Conservation (phyloP, 768 basidiomycete species). For the Leucosporidium scottii region DNA sequence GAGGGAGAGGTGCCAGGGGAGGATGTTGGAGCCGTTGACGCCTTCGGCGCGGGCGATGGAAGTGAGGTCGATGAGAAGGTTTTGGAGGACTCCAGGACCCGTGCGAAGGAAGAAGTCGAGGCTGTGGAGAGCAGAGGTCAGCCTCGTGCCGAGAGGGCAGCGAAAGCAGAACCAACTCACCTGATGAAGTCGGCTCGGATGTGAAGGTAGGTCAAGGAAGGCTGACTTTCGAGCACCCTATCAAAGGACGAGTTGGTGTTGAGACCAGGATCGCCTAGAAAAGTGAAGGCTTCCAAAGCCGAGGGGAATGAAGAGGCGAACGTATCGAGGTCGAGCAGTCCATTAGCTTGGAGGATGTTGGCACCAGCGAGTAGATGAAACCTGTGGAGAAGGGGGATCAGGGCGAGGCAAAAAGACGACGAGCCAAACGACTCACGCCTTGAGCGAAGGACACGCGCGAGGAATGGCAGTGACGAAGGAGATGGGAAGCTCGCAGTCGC, state of each 20-base stretch:
- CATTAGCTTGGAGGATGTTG: background rate
- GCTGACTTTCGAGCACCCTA: background rate
- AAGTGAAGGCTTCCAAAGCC: background rate
- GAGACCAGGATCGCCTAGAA: background rate
- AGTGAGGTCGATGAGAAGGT: background rate
- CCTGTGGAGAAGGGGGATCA: background rate
- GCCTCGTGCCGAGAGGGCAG: background rate
- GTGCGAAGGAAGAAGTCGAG: conserved; percentile 1
- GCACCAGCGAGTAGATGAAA: background rate
- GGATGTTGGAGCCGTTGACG: background rate
- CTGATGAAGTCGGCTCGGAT: background rate
- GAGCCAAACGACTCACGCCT: background rate
- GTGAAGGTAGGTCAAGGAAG: background rate
- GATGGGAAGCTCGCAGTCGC: background rate
- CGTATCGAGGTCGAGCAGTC: background rate
- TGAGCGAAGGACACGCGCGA: background rate
- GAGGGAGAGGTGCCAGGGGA: background rate
- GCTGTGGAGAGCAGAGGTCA: background rate
- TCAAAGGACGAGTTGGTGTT: background rate
- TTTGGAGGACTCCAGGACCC: background rate
- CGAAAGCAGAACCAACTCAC: background rate
- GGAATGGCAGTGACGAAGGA: background rate
- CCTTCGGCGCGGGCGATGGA: background rate
- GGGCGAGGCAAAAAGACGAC: background rate
- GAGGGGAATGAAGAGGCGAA: background rate